Evolutionary conservation across 1,139 yeast genomes (phyloP).

Genomic region (Debaryomyces nepalensis): DNA sequence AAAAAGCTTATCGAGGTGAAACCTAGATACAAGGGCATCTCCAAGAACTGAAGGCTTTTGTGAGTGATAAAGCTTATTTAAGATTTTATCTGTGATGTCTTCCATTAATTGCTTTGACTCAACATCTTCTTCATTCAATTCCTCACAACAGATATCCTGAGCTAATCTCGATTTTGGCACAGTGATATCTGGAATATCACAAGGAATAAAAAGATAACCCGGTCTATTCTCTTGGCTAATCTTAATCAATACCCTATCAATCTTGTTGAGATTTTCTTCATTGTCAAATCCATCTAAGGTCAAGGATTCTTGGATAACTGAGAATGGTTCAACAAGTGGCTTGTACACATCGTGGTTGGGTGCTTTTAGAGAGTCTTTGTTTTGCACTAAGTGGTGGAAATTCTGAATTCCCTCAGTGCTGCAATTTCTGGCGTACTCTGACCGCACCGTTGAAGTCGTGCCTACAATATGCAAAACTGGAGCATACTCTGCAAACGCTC

Average conservation of each 20-base stretch:
- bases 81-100: conserved; percentile 49
- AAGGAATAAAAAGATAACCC: conserved; percentile 78
- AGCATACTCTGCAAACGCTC: conserved; percentile 78
- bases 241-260: conserved; percentile 66
- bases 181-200: conserved; percentile 59
- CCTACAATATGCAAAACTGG: conserved; percentile 88
- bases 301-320: conserved; percentile 63
- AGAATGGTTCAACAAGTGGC: conserved; percentile 60
- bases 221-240: conserved; percentile 69
- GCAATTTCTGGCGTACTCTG: conserved; percentile 30
- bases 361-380: conserved; percentile 46
- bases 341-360: conserved; percentile 68
- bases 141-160: conserved; percentile 10
- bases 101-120: conserved; percentile 34
- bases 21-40: conserved; percentile 68
- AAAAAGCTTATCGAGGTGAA: conserved; percentile 45
- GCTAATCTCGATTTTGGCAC: conserved; percentile 45
- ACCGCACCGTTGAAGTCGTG: conserved; percentile 48
- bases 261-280: conserved; percentile 42
- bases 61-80: conserved; percentile 54
- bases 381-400: conserved; percentile 75
- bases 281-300: conserved; percentile 53
- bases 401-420: conserved; percentile 27
- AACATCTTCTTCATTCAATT: conserved; percentile 24
- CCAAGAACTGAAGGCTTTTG: conserved; percentile 64